Evolutionary conservation across 495 filamentous ascomycete genomes (phyloP), one percentile per base, ranked within the genome.

Genomic region (Tuber magnatum): DNA sequence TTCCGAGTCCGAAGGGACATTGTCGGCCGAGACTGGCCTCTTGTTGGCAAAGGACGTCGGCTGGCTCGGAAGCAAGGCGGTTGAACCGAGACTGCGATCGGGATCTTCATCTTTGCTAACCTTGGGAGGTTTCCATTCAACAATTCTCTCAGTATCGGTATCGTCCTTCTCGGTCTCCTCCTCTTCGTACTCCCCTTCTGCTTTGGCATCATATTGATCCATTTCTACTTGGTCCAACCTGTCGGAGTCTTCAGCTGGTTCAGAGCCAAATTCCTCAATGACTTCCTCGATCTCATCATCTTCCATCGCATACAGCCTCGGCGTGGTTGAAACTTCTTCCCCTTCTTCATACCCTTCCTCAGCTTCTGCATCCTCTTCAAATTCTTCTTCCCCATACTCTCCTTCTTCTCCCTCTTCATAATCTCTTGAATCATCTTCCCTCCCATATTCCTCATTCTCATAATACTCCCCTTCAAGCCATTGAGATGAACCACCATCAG

Each of bases 161-260:
- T 79, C 77, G 70, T 79, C 77, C 61, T 75, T 79, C 38, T 79
- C 77, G 0, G 77, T 79, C 73, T 79, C 77, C 61, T 78, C 77
- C 40, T 79, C 77, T 24, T 72, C 71, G 28, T 79, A 79, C 43
- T 77, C 75, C 43, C 74, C 32, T 65, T 41, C 46, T 0, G 68
- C 73, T 32, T 76, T 46, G 28, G 75, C 8, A 20, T 39, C 48
- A 46, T 76, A 48, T 44, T 68, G 38, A 56, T 76, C n/a, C 1
- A 61, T 65, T 51, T 46, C 24, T 41, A 28, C 75, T 39, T n/a
- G n/a, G n/a, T n/a, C n/a, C n/a, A n/a, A n/a, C n/a, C 46, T 44
- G 65, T 77, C 65, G 39, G 51, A 48, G 44, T 72, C 74, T 35
- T 75, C 38, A 16, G 42, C 70, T 56, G 76, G 68, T 28, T 70